Conservation (phyloP, 495 filamentous ascomycete species). For the Hypoxylon fuscum region DNA sequence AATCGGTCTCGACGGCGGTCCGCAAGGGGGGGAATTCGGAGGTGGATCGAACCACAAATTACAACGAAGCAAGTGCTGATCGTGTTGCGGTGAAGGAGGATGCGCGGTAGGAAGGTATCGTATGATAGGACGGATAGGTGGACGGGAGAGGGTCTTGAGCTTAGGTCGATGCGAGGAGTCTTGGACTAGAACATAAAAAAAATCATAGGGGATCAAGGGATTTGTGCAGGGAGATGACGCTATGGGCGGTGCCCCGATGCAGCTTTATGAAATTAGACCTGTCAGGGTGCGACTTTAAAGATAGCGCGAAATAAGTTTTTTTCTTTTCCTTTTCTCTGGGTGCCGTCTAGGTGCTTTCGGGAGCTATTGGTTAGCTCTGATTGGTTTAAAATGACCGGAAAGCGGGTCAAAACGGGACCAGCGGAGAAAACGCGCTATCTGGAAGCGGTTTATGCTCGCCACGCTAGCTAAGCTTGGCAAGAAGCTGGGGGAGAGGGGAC, state of each 20-base stretch:
- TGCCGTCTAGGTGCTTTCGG: not conserved
- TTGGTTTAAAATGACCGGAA: constrained; percentile 22
- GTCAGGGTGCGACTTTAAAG: not conserved
- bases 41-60: constrained; percentile 37
- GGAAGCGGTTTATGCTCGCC: constrained; percentile 34
- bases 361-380: constrained; percentile 7
- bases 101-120: constrained; percentile 10
- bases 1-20: constrained; percentile 29
- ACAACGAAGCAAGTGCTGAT: constrained; percentile 34
- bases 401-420: constrained; percentile 19
- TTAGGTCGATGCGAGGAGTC: constrained; percentile 6
- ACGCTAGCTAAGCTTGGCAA: constrained; percentile 24
- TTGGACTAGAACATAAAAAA: not conserved
- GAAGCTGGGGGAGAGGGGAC: not conserved
- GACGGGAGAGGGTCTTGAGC: constrained; percentile 13
- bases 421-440: constrained; percentile 31
- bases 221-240: constrained; percentile 38
- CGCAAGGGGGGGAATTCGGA: constrained; percentile 20
- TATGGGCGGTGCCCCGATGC: constrained; percentile 24
- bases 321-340: constrained; percentile 9
- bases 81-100: constrained; percentile 28
- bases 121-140: constrained; percentile 21
- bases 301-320: constrained; percentile 21
- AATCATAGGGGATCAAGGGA: constrained; percentile 23
- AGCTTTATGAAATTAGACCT: constrained; percentile 33